phyloP scores from a whole-genome alignment of 2,329 filamentous ascomycete species.

The Elsinoe ampelina region DNA sequence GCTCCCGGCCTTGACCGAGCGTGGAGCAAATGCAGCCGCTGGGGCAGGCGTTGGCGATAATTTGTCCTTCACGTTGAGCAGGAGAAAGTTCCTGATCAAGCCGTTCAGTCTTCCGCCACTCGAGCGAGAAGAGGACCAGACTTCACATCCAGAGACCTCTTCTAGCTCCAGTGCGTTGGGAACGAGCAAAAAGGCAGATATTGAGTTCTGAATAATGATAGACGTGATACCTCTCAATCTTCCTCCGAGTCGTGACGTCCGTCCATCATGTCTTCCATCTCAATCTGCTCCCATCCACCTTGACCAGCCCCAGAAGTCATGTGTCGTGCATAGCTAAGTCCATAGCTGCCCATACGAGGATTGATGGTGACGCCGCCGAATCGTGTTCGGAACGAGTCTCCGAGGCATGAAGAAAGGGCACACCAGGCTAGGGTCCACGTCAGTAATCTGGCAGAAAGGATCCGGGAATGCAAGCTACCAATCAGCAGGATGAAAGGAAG shows the following conservation, averaged over 20 bases:
- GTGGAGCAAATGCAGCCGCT: conserved; percentile 62
- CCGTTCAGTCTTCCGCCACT: conserved; percentile 84
- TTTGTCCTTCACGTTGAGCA: conserved; percentile 80
- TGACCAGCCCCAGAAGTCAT: conserved; percentile 45
- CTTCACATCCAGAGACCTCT: conserved; percentile 40
- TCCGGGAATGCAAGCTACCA: conserved; percentile 1
- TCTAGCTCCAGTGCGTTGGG: conserved; percentile 20
- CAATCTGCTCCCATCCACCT: conserved; percentile 52
- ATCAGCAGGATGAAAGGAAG: conserved; percentile 14
- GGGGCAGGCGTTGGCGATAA: conserved; percentile 63
- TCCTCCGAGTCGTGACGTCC: conserved; percentile 18
- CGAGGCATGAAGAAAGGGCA: conserved; percentile 47
- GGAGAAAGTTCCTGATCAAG: conserved; percentile 73
- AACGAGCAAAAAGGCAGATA: conserved; percentile 53
- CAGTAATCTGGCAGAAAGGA: background rate
- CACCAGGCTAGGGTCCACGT: conserved; percentile 34
- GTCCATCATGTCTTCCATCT: conserved; percentile 52
- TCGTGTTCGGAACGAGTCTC: conserved; percentile 41
- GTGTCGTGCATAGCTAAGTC: conserved; percentile 46
- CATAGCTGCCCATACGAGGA: conserved; percentile 40
- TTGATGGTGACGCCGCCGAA: conserved; percentile 34
- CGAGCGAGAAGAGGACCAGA: conserved; percentile 58
- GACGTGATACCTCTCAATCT: conserved; percentile 10
- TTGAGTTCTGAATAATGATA: conserved; percentile 55
- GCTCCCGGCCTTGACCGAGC: conserved; percentile 77